Percentiles rank a stretch among this genome's conserved stretches.
These are phyloP conservation scores for Scutellaria galericulata DNA, from an alignment of 257 asterid species.

Conservation along the genomic window DNA sequence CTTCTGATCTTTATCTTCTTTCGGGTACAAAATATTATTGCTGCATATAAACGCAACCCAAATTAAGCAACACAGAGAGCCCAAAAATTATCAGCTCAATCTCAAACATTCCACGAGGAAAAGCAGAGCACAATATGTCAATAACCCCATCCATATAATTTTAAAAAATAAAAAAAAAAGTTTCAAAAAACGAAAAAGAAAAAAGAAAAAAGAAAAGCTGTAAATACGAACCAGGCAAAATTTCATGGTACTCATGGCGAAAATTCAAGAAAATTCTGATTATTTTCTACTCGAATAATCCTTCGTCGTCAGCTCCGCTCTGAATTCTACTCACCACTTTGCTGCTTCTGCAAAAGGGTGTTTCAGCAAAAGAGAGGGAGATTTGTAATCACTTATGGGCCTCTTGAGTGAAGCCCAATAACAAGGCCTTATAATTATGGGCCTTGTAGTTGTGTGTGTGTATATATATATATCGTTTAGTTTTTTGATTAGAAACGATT, in stretches of 20 bases:
- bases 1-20: slow-evolving; percentile 82
- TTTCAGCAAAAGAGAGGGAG: slow-evolving; percentile 1
- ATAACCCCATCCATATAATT: not conserved
- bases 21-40: slow-evolving; percentile 80
- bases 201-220: not conserved
- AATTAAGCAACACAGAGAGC: not conserved
- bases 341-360: not conserved
- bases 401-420: not conserved
- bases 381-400: not conserved
- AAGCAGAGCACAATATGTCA: not conserved
- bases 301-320: not conserved
- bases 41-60: slow-evolving; percentile 39
- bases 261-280: not conserved
- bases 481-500: no score
- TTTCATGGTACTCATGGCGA: slow-evolving; percentile 97
- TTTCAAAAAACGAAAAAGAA: not conserved
- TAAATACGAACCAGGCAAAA: slow-evolving; percentile 83
- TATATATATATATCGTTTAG: no score
- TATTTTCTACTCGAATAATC: not conserved
- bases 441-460: no score
- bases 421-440: no score
- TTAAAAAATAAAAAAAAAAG: not conserved
- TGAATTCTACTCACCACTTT: not conserved
- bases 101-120: not conserved
- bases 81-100: not conserved